Evolutionary conservation across 768 basidiomycete species (phyloP).

Genomic region (Hortiboletus flavorubellus): DNA sequence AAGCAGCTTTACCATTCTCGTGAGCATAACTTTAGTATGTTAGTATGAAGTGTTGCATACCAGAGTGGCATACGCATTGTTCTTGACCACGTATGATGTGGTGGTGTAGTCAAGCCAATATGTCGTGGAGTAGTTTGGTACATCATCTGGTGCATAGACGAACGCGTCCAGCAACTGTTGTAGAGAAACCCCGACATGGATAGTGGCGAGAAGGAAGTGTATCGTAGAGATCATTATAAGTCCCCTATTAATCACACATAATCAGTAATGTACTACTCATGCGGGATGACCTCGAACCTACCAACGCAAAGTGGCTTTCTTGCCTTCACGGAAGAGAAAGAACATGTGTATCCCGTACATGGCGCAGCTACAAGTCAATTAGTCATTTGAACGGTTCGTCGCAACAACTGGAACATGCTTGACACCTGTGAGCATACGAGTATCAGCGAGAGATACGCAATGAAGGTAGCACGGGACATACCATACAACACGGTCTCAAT

Average conservation of each 20-base stretch:
- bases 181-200: not conserved
- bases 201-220: not conserved
- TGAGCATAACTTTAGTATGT: not conserved
- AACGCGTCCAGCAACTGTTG: not conserved
- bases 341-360: constrained; percentile 1
- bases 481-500: too few relatives aligned
- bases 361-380: not conserved
- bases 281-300: not conserved
- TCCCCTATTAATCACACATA: not conserved
- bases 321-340: not conserved
- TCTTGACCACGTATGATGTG: not conserved
- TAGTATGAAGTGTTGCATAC: not conserved
- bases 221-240: not conserved
- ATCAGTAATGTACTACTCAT: not conserved
- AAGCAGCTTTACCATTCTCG: not conserved
- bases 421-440: too few relatives aligned
- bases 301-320: not conserved
- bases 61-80: not conserved
- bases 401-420: too few relatives aligned
- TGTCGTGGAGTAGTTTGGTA: not conserved
- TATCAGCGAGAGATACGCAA: too few relatives aligned
- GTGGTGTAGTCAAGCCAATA: not conserved
- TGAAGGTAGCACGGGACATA: too few relatives aligned
- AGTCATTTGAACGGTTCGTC: not conserved
- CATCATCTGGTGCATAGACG: not conserved